Conservation (phyloP, 2,329 filamentous ascomycete species). For the Ophiognomonia clavigignenti-juglandacearum region DNA sequence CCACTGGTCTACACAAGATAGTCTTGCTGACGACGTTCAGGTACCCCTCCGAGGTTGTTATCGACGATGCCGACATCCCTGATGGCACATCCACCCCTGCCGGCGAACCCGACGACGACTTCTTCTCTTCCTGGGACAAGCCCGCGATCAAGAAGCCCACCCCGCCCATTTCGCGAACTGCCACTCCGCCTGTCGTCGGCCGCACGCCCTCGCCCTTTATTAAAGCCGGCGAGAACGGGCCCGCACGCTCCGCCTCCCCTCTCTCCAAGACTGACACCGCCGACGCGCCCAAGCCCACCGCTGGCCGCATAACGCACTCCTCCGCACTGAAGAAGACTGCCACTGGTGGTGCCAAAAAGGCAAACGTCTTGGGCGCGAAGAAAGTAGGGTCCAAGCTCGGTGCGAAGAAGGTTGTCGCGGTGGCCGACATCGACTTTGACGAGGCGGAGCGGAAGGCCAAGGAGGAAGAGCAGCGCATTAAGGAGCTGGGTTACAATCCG, state of each 20-base stretch:
- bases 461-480: slow-evolving; percentile 93
- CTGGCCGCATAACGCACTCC: slow-evolving; percentile 71
- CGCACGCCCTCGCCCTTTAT: slow-evolving; percentile 89
- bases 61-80: slow-evolving; percentile 65
- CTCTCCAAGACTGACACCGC: slow-evolving; percentile 58
- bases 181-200: slow-evolving; percentile 75
- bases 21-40: slow-evolving; percentile 39
- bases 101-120: slow-evolving; percentile 81
- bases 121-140: slow-evolving; percentile 99
- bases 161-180: slow-evolving; percentile 84
- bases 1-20: neutral
- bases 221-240: slow-evolving; percentile 63
- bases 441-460: slow-evolving; percentile 96
- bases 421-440: slow-evolving; percentile 86
- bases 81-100: slow-evolving; percentile 72
- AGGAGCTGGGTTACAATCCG: slow-evolving; percentile 91
- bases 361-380: slow-evolving; percentile 81
- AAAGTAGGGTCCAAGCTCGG: slow-evolving; percentile 77
- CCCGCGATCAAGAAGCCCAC: slow-evolving; percentile 94
- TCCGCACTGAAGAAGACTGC: slow-evolving; percentile 76
- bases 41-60: slow-evolving; percentile 78
- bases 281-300: slow-evolving; percentile 46
- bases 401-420: slow-evolving; percentile 76
- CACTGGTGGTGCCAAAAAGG: slow-evolving; percentile 67
- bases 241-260: slow-evolving; percentile 77